Percentiles rank a stretch among this genome's conserved stretches.
phyloP scores from a whole-genome alignment of 2,329 filamentous ascomycete species.

The Sporothrix variecibatus region DNA sequence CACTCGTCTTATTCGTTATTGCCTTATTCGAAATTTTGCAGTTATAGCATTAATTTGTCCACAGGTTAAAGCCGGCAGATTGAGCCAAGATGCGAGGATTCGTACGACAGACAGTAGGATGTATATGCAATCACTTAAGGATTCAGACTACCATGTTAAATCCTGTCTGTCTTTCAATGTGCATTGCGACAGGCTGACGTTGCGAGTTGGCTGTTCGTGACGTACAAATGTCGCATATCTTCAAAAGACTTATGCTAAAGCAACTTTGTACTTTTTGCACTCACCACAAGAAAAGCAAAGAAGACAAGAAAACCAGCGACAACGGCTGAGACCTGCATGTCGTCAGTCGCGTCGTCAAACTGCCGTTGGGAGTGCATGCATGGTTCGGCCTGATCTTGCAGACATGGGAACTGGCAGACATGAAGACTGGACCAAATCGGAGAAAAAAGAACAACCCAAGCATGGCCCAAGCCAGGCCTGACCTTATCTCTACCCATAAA shows the following conservation, averaged over 20 bases:
- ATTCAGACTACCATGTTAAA: not conserved
- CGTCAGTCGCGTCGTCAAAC: not conserved
- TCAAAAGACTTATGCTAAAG: not conserved
- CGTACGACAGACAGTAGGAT: not conserved
- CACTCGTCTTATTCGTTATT: not conserved
- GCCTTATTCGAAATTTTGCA: no score
- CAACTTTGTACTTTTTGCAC: not conserved
- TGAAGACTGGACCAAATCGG: not conserved
- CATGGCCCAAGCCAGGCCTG: not conserved
- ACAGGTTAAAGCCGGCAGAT: conserved; percentile 10
- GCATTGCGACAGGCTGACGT: not conserved
- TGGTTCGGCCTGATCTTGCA: conserved; percentile 7
- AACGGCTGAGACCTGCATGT: not conserved
- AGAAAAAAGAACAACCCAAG: not conserved
- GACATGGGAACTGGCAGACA: no score
- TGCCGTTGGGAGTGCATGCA: not conserved
- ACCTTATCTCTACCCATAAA: not conserved
- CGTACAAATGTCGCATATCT: not conserved
- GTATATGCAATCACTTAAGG: not conserved
- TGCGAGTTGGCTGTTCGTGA: not conserved
- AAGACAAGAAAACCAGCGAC: not conserved
- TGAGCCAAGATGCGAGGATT: not conserved
- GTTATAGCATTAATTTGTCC: conserved; percentile 3
- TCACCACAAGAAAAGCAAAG: not conserved
- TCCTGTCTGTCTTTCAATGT: not conserved